Conservation (phyloP, 1,284 basidiomycete genomes). For the Athelia psychrophila region DNA sequence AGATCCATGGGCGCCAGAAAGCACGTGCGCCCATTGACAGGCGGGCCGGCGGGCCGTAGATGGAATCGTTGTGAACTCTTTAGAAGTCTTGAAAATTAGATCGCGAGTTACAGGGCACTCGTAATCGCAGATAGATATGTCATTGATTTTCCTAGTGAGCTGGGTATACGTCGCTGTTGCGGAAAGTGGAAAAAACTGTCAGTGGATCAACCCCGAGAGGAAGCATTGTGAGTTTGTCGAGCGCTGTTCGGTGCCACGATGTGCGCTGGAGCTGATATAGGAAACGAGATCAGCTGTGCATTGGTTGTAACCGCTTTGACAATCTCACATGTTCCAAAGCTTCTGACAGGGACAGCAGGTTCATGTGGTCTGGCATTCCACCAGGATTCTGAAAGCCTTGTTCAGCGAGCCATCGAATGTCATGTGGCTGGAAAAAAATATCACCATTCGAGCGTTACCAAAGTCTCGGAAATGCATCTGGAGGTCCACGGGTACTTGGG, state of each 20-base stretch:
- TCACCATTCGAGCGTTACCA: slow-evolving; percentile 56
- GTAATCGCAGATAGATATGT: too few relatives aligned
- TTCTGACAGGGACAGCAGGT: slow-evolving; percentile 57
- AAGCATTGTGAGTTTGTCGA: slow-evolving; percentile 48
- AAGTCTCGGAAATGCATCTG: slow-evolving; percentile 62
- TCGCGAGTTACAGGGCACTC: too few relatives aligned
- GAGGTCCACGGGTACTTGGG: slow-evolving; percentile 68
- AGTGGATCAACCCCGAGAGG: slow-evolving; percentile 48
- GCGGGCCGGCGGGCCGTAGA: too few relatives aligned
- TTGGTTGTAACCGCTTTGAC: neutral
- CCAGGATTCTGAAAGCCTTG: slow-evolving; percentile 48
- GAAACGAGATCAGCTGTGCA: neutral
- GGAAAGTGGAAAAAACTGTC: slow-evolving; percentile 14
- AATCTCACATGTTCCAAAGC: slow-evolving; percentile 57
- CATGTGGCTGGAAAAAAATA: slow-evolving; percentile 18
- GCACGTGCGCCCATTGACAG: too few relatives aligned
- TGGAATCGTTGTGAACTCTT: too few relatives aligned
- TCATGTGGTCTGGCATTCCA: slow-evolving; percentile 72
- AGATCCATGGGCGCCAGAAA: too few relatives aligned
- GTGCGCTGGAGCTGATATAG: slow-evolving; percentile 14
- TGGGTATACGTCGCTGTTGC: neutral
- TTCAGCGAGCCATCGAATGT: slow-evolving; percentile 2
- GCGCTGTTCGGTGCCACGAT: slow-evolving; percentile 22
- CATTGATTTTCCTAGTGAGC: too few relatives aligned
- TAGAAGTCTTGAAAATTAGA: too few relatives aligned